Evolutionary conservation across 2,329 filamentous ascomycete species (phyloP), one percentile per base, ranked within the genome.

Genomic region (Clonostachys byssicola): DNA sequence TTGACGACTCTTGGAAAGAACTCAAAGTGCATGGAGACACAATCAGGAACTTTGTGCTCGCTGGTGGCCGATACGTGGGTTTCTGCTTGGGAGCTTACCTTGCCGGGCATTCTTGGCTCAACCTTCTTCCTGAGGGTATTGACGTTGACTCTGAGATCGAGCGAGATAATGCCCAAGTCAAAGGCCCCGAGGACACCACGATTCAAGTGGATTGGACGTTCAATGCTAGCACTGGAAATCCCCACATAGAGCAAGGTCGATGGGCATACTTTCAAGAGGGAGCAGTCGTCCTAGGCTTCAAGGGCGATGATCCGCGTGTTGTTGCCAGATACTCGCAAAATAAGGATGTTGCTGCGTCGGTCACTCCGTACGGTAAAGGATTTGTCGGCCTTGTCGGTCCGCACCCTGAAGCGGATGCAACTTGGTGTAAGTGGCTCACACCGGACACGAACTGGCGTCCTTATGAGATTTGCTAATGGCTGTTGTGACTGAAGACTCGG

Each of bases 201-300:
- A 54, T 57, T 16, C 54, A 59, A 36, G 51, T 58, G 5, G 50
- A 60, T 45, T 59, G 57, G 56, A 48, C 43, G 1, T 59, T 56
- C 39, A 39, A 39, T 17, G 36, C 36, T 14, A 39, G 36, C 16
- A 39, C 36, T 17, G 48, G 43, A 7, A 44, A 42, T 23, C 54
- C 54, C n/a, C 39, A 47, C 30, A 52, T 48, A 2, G 43, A 47
- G 6, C 35, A 39, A 10, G 41, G 46, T 34, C 49, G 47, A 13
- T 59, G 57, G 57, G 17, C 54, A 16, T 60, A 56, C 41, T 60
- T 58, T 42, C 57, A 60, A 41, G 57, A 60, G n/a, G 56, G 57
- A 14, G 52, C 50, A 4, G 34, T 49, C 17, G 47, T 60, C 33
- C 54, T 43, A 12, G 53, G 56, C 17, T 18, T 58, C 10, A 36